Evolutionary conservation across 140 eudicot species (phyloP).

Genomic region (Erigeron philadelphicus): DNA sequence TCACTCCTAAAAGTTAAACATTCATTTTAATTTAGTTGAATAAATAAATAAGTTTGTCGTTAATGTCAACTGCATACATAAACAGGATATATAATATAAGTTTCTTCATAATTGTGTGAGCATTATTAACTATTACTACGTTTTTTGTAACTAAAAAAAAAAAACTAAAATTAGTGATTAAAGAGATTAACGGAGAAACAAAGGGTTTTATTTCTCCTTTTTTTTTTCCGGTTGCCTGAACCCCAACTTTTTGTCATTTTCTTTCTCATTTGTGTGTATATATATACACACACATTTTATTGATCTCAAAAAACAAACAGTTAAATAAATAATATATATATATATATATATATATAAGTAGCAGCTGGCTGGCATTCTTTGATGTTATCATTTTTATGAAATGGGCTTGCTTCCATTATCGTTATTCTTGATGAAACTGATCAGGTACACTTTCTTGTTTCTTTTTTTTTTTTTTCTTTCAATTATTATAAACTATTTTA

Average conservation of each 20-base stretch:
- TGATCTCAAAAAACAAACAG: no score
- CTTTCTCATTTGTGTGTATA: neutral
- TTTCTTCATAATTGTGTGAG: no score
- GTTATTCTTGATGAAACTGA: constrained; percentile 13
- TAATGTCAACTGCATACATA: no score
- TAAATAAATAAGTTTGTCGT: neutral
- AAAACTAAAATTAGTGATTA: neutral
- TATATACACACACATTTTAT: no score
- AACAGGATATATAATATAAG: no score
- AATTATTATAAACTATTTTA: neutral
- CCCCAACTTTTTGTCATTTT: constrained; percentile 29
- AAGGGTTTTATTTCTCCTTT: constrained; percentile 21
- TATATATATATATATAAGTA: no score
- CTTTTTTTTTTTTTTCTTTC: neutral
- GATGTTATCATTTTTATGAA: constrained; percentile 29
- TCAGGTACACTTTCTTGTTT: constrained; percentile 21
- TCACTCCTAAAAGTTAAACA: no score
- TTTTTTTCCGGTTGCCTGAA: constrained; percentile 12
- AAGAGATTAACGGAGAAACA: constrained; percentile 24
- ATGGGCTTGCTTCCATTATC: constrained; percentile 24
- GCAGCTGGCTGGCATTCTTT: constrained; percentile 33
- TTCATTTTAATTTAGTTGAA: neutral
- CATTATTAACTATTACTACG: no score
- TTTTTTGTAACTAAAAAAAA: no score
- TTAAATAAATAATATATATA: no score